Evolutionary conservation across 2,329 filamentous ascomycete species (phyloP).

Genomic region (Blastomyces percursus): DNA sequence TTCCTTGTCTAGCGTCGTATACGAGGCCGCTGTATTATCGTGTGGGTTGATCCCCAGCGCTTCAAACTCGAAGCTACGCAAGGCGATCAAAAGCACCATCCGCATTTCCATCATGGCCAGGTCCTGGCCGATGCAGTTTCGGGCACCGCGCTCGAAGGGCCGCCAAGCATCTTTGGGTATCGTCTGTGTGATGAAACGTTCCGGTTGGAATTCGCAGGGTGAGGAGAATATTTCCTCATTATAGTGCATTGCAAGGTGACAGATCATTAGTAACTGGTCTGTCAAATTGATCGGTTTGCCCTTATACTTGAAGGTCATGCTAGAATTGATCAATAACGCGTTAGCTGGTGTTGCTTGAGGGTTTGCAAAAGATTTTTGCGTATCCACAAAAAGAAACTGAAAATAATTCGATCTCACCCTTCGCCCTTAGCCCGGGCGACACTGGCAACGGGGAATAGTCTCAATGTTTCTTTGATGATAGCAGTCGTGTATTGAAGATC

Average conservation of each 20-base stretch:
- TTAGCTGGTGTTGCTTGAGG: not conserved
- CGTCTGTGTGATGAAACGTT: constrained; percentile 24
- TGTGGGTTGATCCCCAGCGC: constrained; percentile 6
- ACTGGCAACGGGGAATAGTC: constrained; percentile 39
- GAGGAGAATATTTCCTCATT: constrained; percentile 8
- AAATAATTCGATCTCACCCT: not conserved
- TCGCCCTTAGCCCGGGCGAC: constrained; percentile 8
- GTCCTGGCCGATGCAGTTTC: constrained; percentile 42
- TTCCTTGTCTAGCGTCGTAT: not conserved
- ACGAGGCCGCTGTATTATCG: constrained; percentile 3
- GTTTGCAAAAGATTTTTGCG: not conserved
- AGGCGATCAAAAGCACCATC: constrained; percentile 18
- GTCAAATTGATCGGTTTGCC: not conserved
- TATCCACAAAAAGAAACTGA: not conserved
- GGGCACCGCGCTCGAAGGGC: constrained; percentile 39
- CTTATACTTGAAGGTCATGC: not conserved
- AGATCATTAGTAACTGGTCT: constrained; percentile 3
- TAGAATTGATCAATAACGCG: not conserved
- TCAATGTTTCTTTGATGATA: constrained; percentile 45
- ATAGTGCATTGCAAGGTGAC: constrained; percentile 6
- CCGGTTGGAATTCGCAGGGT: constrained; percentile 23
- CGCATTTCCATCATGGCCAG: constrained; percentile 38
- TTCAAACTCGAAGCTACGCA: constrained; percentile 19
- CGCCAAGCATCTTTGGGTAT: constrained; percentile 33
- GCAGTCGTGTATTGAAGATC: constrained; percentile 43